Conservation (phyloP, 352 stramenopile genomes). For the Phytophthora sojae region DNA sequence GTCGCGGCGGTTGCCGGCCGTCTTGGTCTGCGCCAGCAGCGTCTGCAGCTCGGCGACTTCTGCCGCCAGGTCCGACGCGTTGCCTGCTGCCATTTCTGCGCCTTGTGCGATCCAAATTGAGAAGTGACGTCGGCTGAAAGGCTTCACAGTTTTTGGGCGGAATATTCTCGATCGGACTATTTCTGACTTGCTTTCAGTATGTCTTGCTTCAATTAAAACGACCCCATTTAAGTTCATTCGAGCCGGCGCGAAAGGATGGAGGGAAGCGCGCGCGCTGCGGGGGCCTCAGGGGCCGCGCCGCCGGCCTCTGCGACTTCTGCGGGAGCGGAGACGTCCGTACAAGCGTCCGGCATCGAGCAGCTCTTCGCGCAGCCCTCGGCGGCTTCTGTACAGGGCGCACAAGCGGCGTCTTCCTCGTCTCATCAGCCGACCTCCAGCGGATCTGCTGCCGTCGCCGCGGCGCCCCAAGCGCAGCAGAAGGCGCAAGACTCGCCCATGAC, state of each 20-base stretch:
- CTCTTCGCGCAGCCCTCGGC: background rate
- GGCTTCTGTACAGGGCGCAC: no score
- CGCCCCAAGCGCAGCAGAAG: background rate
- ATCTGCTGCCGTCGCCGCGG: background rate
- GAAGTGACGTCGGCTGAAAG: conserved; percentile 8
- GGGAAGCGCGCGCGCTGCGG: conserved; percentile 5
- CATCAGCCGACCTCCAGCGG: background rate
- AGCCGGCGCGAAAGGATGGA: conserved; percentile 14
- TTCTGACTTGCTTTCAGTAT: background rate
- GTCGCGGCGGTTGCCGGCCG: conserved; percentile 66
- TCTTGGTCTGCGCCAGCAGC: conserved; percentile 64
- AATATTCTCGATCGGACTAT: conserved; percentile 25
- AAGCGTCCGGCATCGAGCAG: background rate
- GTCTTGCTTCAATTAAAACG: background rate
- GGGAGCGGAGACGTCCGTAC: background rate
- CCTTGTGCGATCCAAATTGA: conserved; percentile 26
- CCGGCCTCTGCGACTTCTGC: conserved; percentile 12
- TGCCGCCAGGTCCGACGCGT: conserved; percentile 33
- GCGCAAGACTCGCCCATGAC: background rate
- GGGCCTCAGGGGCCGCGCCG: background rate
- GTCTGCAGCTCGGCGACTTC: conserved; percentile 78
- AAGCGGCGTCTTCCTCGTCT: background rate
- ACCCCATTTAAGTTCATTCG: background rate
- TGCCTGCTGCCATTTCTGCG: conserved; percentile 23
- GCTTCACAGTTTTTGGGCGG: background rate